Conservation (phyloP, 2,329 filamentous ascomycete genomes). For the Ophiostoma himal-ulmi region DNA sequence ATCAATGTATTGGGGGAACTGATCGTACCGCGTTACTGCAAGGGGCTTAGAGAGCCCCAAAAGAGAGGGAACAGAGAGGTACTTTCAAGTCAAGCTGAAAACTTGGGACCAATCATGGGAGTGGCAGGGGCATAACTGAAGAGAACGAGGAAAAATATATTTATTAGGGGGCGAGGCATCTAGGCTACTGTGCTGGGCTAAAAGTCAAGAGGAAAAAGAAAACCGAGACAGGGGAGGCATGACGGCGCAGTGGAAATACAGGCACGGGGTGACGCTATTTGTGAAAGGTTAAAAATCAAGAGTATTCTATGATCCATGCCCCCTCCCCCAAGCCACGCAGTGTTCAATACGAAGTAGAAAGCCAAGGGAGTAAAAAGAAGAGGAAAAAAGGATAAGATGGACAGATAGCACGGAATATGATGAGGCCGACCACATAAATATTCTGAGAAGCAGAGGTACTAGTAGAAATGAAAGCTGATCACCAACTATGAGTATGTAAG, state of each 20-base stretch:
- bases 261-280: background rate
- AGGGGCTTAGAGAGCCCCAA: background rate
- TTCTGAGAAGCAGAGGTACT: background rate
- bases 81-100: background rate
- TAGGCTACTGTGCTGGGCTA: background rate
- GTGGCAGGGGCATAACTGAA: slow-evolving; percentile 3
- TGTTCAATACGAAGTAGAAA: background rate
- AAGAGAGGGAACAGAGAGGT: background rate
- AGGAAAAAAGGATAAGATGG: background rate
- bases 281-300: background rate
- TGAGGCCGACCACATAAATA: background rate
- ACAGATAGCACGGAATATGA: background rate
- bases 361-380: background rate
- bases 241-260: background rate
- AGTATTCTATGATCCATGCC: background rate
- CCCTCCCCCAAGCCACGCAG: background rate
- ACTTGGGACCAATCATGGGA: background rate
- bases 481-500: too few species aligned
- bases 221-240: background rate
- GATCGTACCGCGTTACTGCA: background rate
- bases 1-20: background rate
- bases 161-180: background rate
- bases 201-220: background rate
- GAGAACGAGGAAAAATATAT: background rate
- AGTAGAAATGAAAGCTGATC: background rate